phyloP scores from a whole-genome alignment of 2,329 filamentous ascomycete genomes.

The Microsporum canis region DNA sequence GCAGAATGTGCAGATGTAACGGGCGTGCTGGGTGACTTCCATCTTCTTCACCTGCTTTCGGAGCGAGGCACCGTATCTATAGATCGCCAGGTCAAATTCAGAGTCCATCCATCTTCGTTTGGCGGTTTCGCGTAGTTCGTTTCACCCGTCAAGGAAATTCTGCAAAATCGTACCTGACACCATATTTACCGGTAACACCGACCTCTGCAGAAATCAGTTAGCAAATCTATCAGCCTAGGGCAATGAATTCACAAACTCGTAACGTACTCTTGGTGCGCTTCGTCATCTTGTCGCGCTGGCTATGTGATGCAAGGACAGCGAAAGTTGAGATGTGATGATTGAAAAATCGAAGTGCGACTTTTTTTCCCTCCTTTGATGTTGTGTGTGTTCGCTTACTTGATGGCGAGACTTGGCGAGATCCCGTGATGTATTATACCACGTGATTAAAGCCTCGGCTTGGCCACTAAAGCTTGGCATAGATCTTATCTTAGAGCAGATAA shows the following conservation, averaged over 20 bases:
- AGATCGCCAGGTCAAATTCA: background rate
- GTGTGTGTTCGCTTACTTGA: constrained; percentile 17
- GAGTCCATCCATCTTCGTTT: background rate
- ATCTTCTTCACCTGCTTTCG: constrained; percentile 99
- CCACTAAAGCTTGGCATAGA: background rate
- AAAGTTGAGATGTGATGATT: constrained; percentile 10
- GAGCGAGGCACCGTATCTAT: constrained; percentile 95
- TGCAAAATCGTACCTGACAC: constrained; percentile 63
- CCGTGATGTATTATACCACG: background rate
- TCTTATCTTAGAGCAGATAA: background rate
- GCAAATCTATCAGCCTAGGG: constrained; percentile 12
- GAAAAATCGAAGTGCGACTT: constrained; percentile 8
- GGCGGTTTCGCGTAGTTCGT: background rate
- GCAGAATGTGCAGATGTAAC: constrained; percentile 97
- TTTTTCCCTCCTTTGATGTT: background rate
- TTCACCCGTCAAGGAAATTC: constrained; percentile 6
- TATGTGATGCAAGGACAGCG: constrained; percentile 12
- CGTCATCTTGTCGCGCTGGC: constrained; percentile 59
- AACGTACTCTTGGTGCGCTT: constrained; percentile 72
- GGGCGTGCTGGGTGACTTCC: constrained; percentile 97
- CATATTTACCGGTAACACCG: constrained; percentile 98
- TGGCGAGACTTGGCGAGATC: constrained; percentile 9
- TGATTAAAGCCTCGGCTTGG: background rate
- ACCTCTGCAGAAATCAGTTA: constrained; percentile 49
- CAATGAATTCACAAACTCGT: background rate